Conservation (phyloP, 129 eudicot species). For the Arctium lappa region DNA sequence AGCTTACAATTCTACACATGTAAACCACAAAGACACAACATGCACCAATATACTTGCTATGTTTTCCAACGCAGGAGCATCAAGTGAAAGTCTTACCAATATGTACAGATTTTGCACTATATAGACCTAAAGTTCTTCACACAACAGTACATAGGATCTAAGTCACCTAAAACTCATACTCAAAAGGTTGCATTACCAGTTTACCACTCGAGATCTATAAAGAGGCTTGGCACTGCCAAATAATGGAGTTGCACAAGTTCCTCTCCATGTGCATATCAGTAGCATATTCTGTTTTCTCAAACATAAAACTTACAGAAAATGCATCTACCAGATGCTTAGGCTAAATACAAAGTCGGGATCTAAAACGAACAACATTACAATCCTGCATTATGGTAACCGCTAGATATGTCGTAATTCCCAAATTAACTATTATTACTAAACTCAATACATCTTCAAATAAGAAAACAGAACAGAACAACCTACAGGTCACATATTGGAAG, state of each 20-base stretch:
- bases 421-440: background rate
- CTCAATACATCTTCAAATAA: background rate
- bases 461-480: background rate
- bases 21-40: no score
- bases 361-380: conserved; percentile 6
- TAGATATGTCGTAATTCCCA: background rate
- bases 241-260: background rate
- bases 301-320: background rate
- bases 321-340: background rate
- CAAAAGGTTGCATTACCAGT: background rate
- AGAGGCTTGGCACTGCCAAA: background rate
- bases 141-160: background rate
- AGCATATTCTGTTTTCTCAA: background rate
- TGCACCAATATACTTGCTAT: no score
- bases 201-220: background rate
- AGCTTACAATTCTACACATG: background rate
- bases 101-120: background rate
- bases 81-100: background rate
- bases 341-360: background rate
- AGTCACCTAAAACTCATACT: background rate
- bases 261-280: background rate
- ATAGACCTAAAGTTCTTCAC: background rate
- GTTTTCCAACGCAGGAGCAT: no score
- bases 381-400: background rate
- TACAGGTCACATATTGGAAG: background rate